A percentile compares a stretch with the other conserved stretches of the same genome.
These are phyloP conservation scores for Coprinopsis strossmayeri DNA, from an alignment of 768 basidiomycete species.

Conservation along the genomic window DNA sequence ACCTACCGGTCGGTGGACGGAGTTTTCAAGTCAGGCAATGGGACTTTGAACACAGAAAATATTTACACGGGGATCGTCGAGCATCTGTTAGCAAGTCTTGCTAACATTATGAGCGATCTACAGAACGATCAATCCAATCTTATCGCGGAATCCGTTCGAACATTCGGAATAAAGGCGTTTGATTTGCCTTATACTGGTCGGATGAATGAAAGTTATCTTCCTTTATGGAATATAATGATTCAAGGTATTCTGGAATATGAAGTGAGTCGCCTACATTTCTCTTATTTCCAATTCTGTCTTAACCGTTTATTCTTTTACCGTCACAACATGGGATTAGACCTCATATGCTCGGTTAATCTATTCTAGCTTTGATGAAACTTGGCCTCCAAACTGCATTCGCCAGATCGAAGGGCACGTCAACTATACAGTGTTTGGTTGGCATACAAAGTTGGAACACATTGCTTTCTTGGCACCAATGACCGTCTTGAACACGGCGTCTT, in stretches of 20 bases:
- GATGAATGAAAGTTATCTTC: constrained; percentile 8
- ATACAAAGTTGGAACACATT: neutral
- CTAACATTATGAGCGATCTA: neutral
- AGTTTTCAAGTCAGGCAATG: neutral
- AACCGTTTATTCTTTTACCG: too few species aligned
- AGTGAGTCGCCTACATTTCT: neutral
- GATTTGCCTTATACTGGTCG: constrained; percentile 1
- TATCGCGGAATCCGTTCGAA: constrained; percentile 8
- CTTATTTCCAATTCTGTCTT: neutral
- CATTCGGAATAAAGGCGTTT: constrained; percentile 16
- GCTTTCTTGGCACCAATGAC: neutral
- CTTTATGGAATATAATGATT: constrained; percentile 16
- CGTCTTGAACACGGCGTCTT: neutral
- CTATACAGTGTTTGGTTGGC: neutral
- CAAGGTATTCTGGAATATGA: constrained; percentile 11
- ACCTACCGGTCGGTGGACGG: constrained; percentile 10
- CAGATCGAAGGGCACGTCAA: neutral
- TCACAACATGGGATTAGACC: neutral
- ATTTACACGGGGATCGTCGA: constrained; percentile 2
- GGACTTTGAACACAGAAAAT: neutral
- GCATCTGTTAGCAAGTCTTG: neutral
- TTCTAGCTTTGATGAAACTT: neutral
- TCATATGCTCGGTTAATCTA: neutral
- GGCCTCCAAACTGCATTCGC: neutral
- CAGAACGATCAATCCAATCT: neutral